Percentiles rank a stretch among this genome's conserved stretches.
phyloP scores from a whole-genome alignment of 345 rosid species.

The Corchorus capsularis region DNA sequence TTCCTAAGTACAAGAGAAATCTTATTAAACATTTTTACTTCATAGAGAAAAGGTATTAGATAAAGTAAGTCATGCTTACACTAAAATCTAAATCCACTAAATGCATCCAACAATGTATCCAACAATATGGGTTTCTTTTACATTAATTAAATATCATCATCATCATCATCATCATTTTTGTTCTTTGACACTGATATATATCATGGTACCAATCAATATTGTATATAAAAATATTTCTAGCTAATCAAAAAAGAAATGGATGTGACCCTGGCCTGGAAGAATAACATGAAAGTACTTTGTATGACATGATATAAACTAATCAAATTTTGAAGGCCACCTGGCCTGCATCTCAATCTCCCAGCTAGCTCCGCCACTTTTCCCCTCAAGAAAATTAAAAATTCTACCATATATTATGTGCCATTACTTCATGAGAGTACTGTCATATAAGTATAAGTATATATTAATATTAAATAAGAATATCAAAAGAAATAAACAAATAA shows the following conservation, averaged over 20 bases:
- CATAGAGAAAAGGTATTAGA: not conserved
- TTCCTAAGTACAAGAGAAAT: no score
- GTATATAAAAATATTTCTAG: not conserved
- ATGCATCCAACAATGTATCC: not conserved
- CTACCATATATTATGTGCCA: not conserved
- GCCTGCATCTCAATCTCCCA: not conserved
- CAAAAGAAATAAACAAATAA: not conserved
- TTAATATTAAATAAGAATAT: not conserved
- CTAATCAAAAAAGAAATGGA: slow-evolving; percentile 12
- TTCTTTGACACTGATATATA: not conserved
- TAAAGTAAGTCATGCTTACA: not conserved
- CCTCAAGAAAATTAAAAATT: not conserved
- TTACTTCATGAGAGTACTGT: not conserved
- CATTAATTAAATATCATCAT: not conserved
- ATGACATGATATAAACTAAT: slow-evolving; percentile 11
- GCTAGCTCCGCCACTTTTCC: not conserved
- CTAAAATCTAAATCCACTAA: not conserved
- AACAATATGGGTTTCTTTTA: not conserved
- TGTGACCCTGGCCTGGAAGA: slow-evolving; percentile 12
- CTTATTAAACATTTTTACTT: no score
- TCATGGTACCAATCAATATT: not conserved
- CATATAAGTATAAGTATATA: no score
- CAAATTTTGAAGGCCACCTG: slow-evolving; percentile 6
- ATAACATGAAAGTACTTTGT: slow-evolving; percentile 3
- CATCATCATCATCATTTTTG: not conserved